A percentile compares a stretch with the other conserved stretches of the same genome.
Evolutionary conservation across 305 asterid genomes (phyloP).

Genomic region (Euphrasia arctica): DNA sequence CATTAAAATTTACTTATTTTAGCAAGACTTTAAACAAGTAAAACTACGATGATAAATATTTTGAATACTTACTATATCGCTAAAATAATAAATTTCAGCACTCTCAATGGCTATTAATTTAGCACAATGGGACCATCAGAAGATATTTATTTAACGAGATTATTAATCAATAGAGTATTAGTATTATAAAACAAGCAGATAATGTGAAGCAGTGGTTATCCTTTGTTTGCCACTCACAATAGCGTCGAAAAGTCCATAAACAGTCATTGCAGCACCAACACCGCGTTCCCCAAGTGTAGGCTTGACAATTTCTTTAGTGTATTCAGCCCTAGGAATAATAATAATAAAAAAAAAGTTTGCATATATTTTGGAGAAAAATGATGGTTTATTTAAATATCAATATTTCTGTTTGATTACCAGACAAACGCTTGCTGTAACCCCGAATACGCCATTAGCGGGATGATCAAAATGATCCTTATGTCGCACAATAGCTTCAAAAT

Average conservation of each 20-base stretch:
- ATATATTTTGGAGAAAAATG: slow-evolving; percentile 10
- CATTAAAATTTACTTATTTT: too few species aligned
- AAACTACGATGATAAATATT: too few species aligned
- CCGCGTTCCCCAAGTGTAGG: slow-evolving; percentile 87
- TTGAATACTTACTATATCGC: too few species aligned
- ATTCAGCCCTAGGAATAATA: slow-evolving; percentile 67
- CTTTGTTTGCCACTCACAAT: slow-evolving; percentile 51
- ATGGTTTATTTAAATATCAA: slow-evolving; percentile 17
- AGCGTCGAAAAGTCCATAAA: slow-evolving; percentile 86
- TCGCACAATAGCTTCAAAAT: slow-evolving; percentile 55
- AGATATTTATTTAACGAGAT: too few species aligned
- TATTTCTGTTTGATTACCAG: slow-evolving; percentile 47
- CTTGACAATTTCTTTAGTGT: slow-evolving; percentile 75
- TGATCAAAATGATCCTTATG: slow-evolving; percentile 64
- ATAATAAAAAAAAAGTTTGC: neutral
- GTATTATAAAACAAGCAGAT: neutral
- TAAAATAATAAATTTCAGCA: too few species aligned
- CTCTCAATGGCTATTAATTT: too few species aligned
- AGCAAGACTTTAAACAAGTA: too few species aligned
- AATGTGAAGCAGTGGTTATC: neutral
- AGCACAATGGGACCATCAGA: too few species aligned
- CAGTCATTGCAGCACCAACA: slow-evolving; percentile 96
- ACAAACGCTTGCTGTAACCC: slow-evolving; percentile 96
- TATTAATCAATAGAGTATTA: too few species aligned
- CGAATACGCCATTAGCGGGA: slow-evolving; percentile 85